Evolutionary conservation across 345 rosid species (phyloP).

Genomic region (Arabidopsis arenosa): DNA sequence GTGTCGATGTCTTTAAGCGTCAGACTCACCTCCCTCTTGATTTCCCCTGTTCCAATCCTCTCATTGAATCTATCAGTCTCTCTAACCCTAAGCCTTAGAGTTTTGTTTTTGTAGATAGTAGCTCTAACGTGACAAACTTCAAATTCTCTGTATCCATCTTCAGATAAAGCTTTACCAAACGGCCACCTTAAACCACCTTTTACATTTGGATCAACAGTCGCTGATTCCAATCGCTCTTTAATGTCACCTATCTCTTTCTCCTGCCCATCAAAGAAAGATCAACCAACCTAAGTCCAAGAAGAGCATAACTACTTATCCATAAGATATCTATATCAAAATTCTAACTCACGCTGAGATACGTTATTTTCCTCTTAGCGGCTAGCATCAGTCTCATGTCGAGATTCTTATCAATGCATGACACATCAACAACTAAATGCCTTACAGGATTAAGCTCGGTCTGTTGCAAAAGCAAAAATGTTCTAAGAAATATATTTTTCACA

Average conservation of each 20-base stretch:
- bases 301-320: neutral
- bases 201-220: constrained; percentile 59
- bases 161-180: constrained; percentile 49
- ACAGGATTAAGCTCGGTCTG: constrained; percentile 56
- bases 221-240: constrained; percentile 50
- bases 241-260: constrained; percentile 62
- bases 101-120: constrained; percentile 49
- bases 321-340: neutral
- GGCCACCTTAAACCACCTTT: constrained; percentile 87
- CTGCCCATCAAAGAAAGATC: constrained; percentile 43
- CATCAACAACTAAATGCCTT: constrained; percentile 61
- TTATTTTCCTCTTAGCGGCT: constrained; percentile 51
- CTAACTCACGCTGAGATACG: constrained; percentile 52
- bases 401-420: constrained; percentile 65
- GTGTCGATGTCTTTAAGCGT: constrained; percentile 58
- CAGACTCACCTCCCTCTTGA: constrained; percentile 48
- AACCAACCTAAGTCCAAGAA: constrained; percentile 5
- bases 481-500: neutral
- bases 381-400: constrained; percentile 73
- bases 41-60: constrained; percentile 48
- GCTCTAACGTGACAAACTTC: constrained; percentile 56
- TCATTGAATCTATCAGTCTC: constrained; percentile 65
- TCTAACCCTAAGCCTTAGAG: constrained; percentile 57
- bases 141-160: constrained; percentile 49
- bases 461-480: constrained; percentile 17